Conservation (phyloP, 2,329 filamentous ascomycete species). For the Rutstroemia sydowiana region DNA sequence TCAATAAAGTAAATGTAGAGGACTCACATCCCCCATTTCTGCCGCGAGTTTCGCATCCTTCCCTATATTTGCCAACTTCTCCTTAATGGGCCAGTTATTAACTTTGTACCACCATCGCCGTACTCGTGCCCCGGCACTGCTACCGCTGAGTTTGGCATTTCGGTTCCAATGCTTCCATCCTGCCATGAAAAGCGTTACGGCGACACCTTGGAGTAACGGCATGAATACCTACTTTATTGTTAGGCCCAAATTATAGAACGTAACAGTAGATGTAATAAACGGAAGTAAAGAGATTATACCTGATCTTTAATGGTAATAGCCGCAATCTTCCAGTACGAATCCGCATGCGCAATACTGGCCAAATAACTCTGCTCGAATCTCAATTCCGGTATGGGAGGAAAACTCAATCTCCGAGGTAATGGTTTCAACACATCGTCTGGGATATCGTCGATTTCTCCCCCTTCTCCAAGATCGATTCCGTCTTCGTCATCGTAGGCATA, state of each 20-base stretch:
- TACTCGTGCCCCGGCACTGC: constrained; percentile 66
- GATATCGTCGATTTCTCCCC: constrained; percentile 55
- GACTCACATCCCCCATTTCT: constrained; percentile 36
- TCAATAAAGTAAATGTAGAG: constrained; percentile 16
- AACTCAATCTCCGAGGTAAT: constrained; percentile 42
- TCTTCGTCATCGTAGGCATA: constrained; percentile 34
- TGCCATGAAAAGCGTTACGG: constrained; percentile 79
- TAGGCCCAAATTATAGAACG: not conserved
- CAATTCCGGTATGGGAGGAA: constrained; percentile 73
- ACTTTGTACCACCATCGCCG: constrained; percentile 93
- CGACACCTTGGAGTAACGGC: constrained; percentile 76
- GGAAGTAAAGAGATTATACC: constrained; percentile 42
- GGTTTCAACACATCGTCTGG: constrained; percentile 57
- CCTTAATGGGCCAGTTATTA: constrained; percentile 78
- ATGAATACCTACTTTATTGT: constrained; percentile 58
- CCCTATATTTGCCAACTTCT: constrained; percentile 15
- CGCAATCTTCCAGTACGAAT: constrained; percentile 70
- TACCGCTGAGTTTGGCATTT: constrained; percentile 68
- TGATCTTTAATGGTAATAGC: constrained; percentile 88
- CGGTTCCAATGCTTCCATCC: constrained; percentile 91
- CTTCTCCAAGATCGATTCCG: constrained; percentile 34
- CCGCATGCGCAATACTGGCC: constrained; percentile 72
- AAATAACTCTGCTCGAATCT: constrained; percentile 98
- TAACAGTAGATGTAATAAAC: not conserved
- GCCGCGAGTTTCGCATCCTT: constrained; percentile 29